phyloP scores from a whole-genome alignment of 2,329 filamentous ascomycete genomes.

The Fusarium sp. region DNA sequence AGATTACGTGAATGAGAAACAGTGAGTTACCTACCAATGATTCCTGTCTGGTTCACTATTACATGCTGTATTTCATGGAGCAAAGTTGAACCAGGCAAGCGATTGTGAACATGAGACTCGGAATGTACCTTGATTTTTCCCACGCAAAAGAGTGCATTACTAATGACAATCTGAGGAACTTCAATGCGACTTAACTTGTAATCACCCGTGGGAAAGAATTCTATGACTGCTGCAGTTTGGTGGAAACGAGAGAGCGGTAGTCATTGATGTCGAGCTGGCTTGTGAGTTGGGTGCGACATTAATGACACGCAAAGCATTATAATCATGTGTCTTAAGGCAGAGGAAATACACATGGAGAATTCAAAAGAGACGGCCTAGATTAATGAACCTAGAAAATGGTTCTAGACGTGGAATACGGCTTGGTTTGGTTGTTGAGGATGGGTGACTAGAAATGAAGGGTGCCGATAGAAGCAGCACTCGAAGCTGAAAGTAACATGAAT shows the following conservation, averaged over 20 bases:
- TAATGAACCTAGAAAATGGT: too few species aligned
- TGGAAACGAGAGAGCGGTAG: neutral
- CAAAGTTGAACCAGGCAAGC: neutral
- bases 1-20: neutral
- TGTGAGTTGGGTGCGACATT: neutral
- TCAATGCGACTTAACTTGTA: neutral
- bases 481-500: neutral
- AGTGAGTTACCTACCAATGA: neutral
- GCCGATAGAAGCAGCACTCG: neutral
- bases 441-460: neutral
- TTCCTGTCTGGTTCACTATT: neutral
- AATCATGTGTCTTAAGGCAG: neutral
- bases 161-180: neutral
- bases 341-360: neutral
- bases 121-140: neutral
- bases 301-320: neutral
- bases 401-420: neutral
- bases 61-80: neutral
- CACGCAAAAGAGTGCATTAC: neutral
- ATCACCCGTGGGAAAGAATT: neutral
- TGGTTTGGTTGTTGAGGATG: neutral
- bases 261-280: neutral
- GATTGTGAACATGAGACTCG: neutral
- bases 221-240: neutral
- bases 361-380: neutral